Percentiles rank a stretch among this genome's conserved stretches.
Conservation (phyloP, 768 basidiomycete genomes). For the Podaxis sp. region DNA sequence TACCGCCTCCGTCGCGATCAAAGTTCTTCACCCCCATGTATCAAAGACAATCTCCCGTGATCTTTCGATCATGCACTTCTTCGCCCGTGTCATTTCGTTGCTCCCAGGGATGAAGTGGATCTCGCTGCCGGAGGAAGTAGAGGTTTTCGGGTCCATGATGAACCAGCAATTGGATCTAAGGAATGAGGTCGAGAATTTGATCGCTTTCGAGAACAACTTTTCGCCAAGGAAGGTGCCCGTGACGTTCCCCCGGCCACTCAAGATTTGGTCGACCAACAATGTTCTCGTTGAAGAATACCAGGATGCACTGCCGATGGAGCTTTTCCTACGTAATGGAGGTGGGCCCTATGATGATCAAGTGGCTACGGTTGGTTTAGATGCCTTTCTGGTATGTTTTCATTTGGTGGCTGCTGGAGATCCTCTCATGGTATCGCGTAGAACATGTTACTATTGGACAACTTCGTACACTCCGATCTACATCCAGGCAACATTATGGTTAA, state of each 20-base stretch:
- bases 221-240: conserved; percentile 73
- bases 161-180: conserved; percentile 87
- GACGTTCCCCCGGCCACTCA: conserved; percentile 85
- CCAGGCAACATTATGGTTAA: conserved; percentile 98
- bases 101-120: conserved; percentile 96
- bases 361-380: conserved; percentile 90
- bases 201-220: conserved; percentile 85
- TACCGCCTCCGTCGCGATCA: conserved; percentile 88
- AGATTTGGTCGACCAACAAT: conserved; percentile 74
- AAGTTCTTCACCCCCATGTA: conserved; percentile 89
- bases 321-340: conserved; percentile 84
- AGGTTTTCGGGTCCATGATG: conserved; percentile 97
- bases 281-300: conserved; percentile 91
- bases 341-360: conserved; percentile 88
- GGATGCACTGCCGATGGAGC: conserved; percentile 86
- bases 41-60: conserved; percentile 81
- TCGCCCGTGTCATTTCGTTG: conserved; percentile 70
- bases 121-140: conserved; percentile 91
- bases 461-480: conserved; percentile 89
- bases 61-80: conserved; percentile 92
- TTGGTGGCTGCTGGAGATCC: neutral
- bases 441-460: conserved; percentile 97
- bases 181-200: conserved; percentile 84
- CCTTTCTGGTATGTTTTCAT: conserved; percentile 71
- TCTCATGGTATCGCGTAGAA: conserved; percentile 47